Base-by-base conservation (phyloP, 345 rosid species). In the Camelina laxa region DNA sequence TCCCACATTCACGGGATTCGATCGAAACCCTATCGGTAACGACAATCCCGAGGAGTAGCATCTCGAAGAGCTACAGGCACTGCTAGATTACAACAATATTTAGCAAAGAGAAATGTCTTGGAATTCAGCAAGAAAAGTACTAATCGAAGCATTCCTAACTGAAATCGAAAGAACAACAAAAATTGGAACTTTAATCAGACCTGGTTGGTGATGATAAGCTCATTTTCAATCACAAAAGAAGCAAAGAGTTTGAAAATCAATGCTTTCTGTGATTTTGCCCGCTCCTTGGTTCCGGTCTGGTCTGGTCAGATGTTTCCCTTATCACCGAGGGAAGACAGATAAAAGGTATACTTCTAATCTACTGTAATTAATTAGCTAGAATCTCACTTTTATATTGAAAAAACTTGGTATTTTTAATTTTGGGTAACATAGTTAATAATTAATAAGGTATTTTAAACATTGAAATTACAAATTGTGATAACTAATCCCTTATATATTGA, bases 61-160 rank as follows among this genome's bases (percentile, higher is more conserved):
- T 73, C 75, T 67, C n/a, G 82, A 65, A 2, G 81, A 80, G 65
- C 84, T 80, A 65, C 86, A 83, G 3, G 81, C 84, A 76, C 82
- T 80, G 76, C 53, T n/a, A n/a, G n/a, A n/a, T 4, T 7, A 58
- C 24, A 75, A 54, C 62, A 3, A 44, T 38, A 48, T 76, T 63
- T 44, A 62, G 41, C 16, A 36, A 33, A 33, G 3, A 9, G 2
- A 2, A 9, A 36, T 0, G n/a, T 10, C 13, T 38, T 4, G 41
- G 13, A 38, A 2, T 38, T 38, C 0, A 10, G 41, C 41, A 38
- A 10, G 30, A 38, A 22, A 16, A 47, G 20, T 42, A 54, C 19
- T 24, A 60, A 38, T 24, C 3, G n/a, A 19, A 19, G 60, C 27
- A 70, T n/a, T n/a, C n/a, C n/a, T 6, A 33, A 36, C 16, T 15